Evolutionary conservation across 305 asterid genomes (phyloP), one percentile per base, ranked within the genome.

Genomic region (Striga hermonthica): DNA sequence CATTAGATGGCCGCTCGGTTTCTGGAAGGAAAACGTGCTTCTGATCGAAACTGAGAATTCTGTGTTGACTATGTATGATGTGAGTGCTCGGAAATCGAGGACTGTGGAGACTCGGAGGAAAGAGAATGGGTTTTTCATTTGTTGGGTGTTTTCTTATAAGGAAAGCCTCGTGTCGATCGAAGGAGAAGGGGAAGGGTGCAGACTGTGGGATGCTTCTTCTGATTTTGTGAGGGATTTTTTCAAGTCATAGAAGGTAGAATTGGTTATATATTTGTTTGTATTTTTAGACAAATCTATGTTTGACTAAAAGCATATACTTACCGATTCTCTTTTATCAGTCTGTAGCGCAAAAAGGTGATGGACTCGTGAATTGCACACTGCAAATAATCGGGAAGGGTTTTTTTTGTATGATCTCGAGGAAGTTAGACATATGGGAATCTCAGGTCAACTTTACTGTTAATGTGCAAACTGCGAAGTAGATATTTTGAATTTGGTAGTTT

Each of bases 81-180:
- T 69, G 9, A 44, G 11, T 13, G 69, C 75, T 34, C 13, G 45
- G 74, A 60, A 47, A 67, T 10, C 73, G 50, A 70, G 70, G 58
- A 63, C 67, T 8, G 43, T 62, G 15, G 75, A 54, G 61, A 69
- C 72, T 15, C 75, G 56, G 35, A 58, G 78, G 22, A 79, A 76
- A 36, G 72, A 69, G 67, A 69, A 69, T 40, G 72, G 76, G 4
- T 75, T 64, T 52, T 75, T 78, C 57, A 66, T 69, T 22, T 71
- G 47, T 54, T 73, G 81, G 80, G 68, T 75, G 44, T 75, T 68
- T 60, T 47, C 70, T 44, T 81, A 78, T 76, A 78, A 73, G 76
- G 83, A 81, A 73, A 81, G 86, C 72, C 79, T 81, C 10, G 80
- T 81, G 66, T 78, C 81, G 22, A 9, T 81, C 38, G 66, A 66